Evolutionary conservation across 1,139 yeast species (phyloP).

Genomic region (Sporopachydermia cereana): DNA sequence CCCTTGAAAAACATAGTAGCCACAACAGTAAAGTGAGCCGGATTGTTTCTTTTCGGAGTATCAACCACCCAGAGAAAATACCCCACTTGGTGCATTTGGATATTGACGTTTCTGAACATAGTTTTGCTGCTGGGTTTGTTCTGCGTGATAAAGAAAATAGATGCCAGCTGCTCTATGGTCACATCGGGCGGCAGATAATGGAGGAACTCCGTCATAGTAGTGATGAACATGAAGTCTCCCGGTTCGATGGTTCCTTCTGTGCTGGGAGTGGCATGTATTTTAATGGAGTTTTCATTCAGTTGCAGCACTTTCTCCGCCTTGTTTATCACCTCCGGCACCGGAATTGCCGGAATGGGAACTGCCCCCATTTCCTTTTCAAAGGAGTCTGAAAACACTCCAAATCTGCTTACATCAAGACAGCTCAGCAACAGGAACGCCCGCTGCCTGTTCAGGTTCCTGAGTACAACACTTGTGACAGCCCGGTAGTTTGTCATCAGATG

Average conservation of each 20-base stretch:
- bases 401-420: conserved; percentile 18
- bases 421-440: conserved; percentile 24
- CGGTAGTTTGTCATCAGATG: conserved; percentile 26
- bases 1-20: conserved; percentile 10
- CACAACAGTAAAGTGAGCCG: conserved; percentile 8
- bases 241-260: neutral
- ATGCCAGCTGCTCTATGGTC: conserved; percentile 7
- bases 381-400: conserved; percentile 18
- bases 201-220: neutral
- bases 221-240: neutral
- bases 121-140: conserved; percentile 7
- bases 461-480: conserved; percentile 25
- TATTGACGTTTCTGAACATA: conserved; percentile 15
- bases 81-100: conserved; percentile 9
- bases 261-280: neutral
- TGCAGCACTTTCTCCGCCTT: conserved; percentile 10
- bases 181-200: neutral
- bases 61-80: conserved; percentile 14
- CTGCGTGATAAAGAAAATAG: conserved; percentile 12
- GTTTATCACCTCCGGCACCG: conserved; percentile 21
- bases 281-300: neutral
- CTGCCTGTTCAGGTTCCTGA: conserved; percentile 24
- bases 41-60: neutral
- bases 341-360: conserved; percentile 20
- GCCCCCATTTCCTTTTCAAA: conserved; percentile 15